Evolutionary conservation across 371 early-diverging fungal species (phyloP).

Genomic region (Rhizopus sp.): DNA sequence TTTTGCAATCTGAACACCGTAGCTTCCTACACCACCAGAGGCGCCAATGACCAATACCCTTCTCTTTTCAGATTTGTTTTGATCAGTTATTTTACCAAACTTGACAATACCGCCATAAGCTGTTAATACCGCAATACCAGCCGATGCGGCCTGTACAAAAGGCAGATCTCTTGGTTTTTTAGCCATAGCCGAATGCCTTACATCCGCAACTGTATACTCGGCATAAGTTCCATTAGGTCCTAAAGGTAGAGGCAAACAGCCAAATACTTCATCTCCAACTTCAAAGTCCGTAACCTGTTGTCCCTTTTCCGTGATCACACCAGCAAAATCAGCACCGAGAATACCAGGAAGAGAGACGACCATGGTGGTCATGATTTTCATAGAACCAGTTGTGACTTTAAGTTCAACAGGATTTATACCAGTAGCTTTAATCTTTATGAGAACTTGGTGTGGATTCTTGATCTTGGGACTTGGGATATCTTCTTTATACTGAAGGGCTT

Average conservation of each 20-base stretch:
- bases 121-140: slow-evolving; percentile 38
- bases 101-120: slow-evolving; percentile 41
- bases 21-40: slow-evolving; percentile 63
- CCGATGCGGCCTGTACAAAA: slow-evolving; percentile 54
- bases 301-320: slow-evolving; percentile 44
- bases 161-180: slow-evolving; percentile 48
- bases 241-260: slow-evolving; percentile 25
- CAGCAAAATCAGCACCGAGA: slow-evolving; percentile 53
- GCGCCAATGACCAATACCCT: slow-evolving; percentile 56
- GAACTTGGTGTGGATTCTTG: slow-evolving; percentile 34
- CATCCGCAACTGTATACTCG: slow-evolving; percentile 37
- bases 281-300: slow-evolving; percentile 35
- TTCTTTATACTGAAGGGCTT: slow-evolving; percentile 34
- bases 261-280: slow-evolving; percentile 58
- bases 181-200: slow-evolving; percentile 32
- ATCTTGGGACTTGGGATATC: slow-evolving; percentile 27
- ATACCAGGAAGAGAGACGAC: slow-evolving; percentile 23
- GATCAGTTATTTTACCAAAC: slow-evolving; percentile 7
- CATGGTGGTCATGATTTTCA: neutral
- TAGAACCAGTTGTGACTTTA: slow-evolving; percentile 42
- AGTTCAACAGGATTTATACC: slow-evolving; percentile 69
- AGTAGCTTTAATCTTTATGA: slow-evolving; percentile 59
- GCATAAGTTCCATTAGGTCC: slow-evolving; percentile 47
- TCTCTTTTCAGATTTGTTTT: neutral
- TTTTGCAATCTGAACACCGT: slow-evolving; percentile 68